Evolutionary conservation across 2,329 filamentous ascomycete species (phyloP), one percentile per base, ranked within the genome.

Genomic region (Blastomyces emzantsi): DNA sequence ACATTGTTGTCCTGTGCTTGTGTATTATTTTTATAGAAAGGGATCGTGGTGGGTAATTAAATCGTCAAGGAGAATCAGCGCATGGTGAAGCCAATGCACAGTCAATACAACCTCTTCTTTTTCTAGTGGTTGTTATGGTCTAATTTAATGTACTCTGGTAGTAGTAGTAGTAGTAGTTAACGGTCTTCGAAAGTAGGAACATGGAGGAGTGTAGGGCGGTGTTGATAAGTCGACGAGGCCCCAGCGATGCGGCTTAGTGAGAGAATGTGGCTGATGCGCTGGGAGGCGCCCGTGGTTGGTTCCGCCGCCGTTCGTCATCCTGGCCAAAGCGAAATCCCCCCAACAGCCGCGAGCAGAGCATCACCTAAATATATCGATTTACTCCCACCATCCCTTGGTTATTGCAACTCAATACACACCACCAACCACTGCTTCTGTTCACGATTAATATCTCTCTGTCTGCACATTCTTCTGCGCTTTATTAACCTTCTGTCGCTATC

Each of bases 1-100:
- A 68, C 76, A 77, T 78, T 58, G 67, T 69, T 51, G 49, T 39
- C 17, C 25, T n/a, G 36, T 2, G n/a, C 7, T 9, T 0, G 36
- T 11, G 58, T 28, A 41, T 59, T 36, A 17, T 28, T 45, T 17
- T 33, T 39, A 39, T 39, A 41, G 17, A 19, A 8, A 39, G 33
- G 39, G 54, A 39, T 22, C 19, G 51, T 3, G 17, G 54, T n/a
- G 8, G 30, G 33, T 43, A 13, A 39, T 22, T 56, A 56, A 19
- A 58, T 28, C 22, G 36, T 28, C 6, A 3, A 39, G 43, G 36
- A 43, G 36, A 28, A n/a, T 19, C 19, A 25, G 36, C 36, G 36
- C 55, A 58, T 58, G 43, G 5, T 30, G 55, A 58, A 58, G 2
- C 33, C 22, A 43, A 28, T 28, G 36, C 1, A 19, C 55, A 17